Conservation (phyloP, 768 basidiomycete species). For the Auriscalpium orientale region DNA sequence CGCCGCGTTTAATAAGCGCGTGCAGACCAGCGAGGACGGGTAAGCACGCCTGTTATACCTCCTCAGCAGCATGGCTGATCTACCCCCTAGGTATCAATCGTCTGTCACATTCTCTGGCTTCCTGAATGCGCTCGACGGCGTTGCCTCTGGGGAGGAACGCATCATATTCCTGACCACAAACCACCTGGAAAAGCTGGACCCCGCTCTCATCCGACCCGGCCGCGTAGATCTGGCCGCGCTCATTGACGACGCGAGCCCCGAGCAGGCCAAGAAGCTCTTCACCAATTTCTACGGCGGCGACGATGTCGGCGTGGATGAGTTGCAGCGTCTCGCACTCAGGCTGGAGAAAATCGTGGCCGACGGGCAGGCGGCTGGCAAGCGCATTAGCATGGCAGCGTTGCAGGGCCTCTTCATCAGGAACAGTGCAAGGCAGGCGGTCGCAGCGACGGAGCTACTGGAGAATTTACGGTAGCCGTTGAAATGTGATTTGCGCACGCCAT, state of each 20-base stretch:
- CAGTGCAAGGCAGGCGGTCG: slow-evolving; percentile 47
- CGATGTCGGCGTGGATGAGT: slow-evolving; percentile 30
- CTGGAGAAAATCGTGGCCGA: slow-evolving; percentile 48
- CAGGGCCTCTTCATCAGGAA: slow-evolving; percentile 92
- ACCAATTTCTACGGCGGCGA: slow-evolving; percentile 71
- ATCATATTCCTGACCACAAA: slow-evolving; percentile 99
- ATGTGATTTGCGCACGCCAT: too few species aligned
- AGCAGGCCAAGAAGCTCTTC: slow-evolving; percentile 74
- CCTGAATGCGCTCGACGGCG: slow-evolving; percentile 93
- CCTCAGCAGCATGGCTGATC: slow-evolving; percentile 3
- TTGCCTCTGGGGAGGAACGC: slow-evolving; percentile 96
- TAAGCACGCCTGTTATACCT: slow-evolving; percentile 29
- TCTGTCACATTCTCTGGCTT: slow-evolving; percentile 97
- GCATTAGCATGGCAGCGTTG: slow-evolving; percentile 91
- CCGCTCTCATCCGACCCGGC: slow-evolving; percentile 92
- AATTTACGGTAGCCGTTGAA: too few species aligned
- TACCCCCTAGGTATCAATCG: slow-evolving; percentile 68
- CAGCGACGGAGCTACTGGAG: slow-evolving; percentile 38
- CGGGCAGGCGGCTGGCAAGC: slow-evolving; percentile 43
- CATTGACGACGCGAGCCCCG: slow-evolving; percentile 80
- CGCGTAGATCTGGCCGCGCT: slow-evolving; percentile 83
- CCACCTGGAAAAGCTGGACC: slow-evolving; percentile 81
- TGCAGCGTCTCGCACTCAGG: slow-evolving; percentile 40
- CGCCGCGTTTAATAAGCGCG: slow-evolving; percentile 91
- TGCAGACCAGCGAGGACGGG: slow-evolving; percentile 90